Evolutionary conservation across 2,329 filamentous ascomycete genomes (phyloP), one percentile per base, ranked within the genome.

Genomic region (Penicillium sp.): DNA sequence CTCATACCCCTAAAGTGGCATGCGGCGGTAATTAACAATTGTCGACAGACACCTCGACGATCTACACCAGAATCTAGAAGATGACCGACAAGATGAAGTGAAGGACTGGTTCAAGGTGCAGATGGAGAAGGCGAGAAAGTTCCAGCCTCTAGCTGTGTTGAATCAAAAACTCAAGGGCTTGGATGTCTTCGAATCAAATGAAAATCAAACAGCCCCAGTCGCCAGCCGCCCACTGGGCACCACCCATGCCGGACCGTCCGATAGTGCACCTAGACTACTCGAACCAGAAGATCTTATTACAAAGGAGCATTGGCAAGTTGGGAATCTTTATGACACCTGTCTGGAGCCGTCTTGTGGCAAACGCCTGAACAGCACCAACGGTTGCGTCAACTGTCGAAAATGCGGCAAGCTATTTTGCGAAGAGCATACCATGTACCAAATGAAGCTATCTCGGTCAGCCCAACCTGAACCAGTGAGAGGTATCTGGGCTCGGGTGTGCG

Each of bases 351-450:
- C 88, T 21, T 99, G 95, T 67, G 90, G 87, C 29, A 90, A 90
- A 73, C 84, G 87, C 26, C 78, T 99, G 5, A 92, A 91, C 0
- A 83, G 89, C 3, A 83, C 90, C 7, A 93, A 90, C 67, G 91
- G 92, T 19, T 92, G 84, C 68, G 87, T 99, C 67, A 97, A 99
- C 73, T 99, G 95, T 75, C 84, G 95, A 61, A 91, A 93, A 61
- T 99, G 95, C 69, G 95, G 95, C 7, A 88, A 89, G 66, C 78
- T 99, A 42, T 99, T 98, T 72, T 99, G 95, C 75, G 95, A 98
- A 70, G 90, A 93, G 66, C 95, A 99, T 73, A 98, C 95, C 52
- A 96, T 99, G 93, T 99, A 98, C 71, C 93, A 99, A 78, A 98
- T 98, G 90, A 97, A 96, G 79, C 82, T 99, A 11, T 96, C 93